phyloP scores from a whole-genome alignment of 1,139 yeast species.

The Debaryomyces robertsiae region DNA sequence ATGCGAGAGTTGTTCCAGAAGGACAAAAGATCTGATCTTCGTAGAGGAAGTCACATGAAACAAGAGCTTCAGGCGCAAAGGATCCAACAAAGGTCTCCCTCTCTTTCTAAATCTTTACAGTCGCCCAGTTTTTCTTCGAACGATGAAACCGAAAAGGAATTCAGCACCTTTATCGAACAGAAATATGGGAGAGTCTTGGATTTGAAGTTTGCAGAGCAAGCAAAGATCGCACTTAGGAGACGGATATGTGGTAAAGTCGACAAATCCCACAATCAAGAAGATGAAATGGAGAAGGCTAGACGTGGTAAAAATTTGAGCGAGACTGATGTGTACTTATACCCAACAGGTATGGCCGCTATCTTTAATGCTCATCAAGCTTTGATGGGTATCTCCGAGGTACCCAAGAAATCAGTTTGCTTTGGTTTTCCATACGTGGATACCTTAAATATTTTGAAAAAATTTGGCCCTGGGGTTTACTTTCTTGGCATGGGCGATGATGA shows the following conservation, averaged over 20 bases:
- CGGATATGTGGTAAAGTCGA: constrained; percentile 74
- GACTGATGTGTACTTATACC: constrained; percentile 78
- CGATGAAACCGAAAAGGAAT: constrained; percentile 52
- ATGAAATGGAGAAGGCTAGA: constrained; percentile 33
- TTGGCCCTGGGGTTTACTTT: constrained; percentile 87
- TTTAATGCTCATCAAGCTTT: constrained; percentile 78
- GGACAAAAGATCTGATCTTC: constrained; percentile 14
- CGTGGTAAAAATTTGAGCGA: constrained; percentile 44
- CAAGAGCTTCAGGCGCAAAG: constrained; percentile 42
- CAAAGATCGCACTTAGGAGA: constrained; percentile 70
- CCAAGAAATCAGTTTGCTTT: constrained; percentile 78
- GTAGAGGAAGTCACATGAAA: constrained; percentile 23
- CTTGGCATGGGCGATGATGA: constrained; percentile 81
- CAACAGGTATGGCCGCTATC: constrained; percentile 92
- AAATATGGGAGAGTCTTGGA: constrained; percentile 89
- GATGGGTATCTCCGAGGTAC: constrained; percentile 30
- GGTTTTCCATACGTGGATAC: constrained; percentile 97
- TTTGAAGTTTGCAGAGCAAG: constrained; percentile 70
- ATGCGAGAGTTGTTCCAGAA: constrained; percentile 58
- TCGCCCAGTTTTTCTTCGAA: constrained; percentile 23
- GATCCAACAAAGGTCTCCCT: constrained; percentile 38
- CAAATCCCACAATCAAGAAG: constrained; percentile 39
- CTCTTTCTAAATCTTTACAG: constrained; percentile 31
- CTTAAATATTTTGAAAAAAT: constrained; percentile 76
- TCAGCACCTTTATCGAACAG: constrained; percentile 76